A percentile compares a stretch with the other conserved stretches of the same genome.
Evolutionary conservation across 2,329 filamentous ascomycete species (phyloP).

Genomic region (Trichophyton simii): DNA sequence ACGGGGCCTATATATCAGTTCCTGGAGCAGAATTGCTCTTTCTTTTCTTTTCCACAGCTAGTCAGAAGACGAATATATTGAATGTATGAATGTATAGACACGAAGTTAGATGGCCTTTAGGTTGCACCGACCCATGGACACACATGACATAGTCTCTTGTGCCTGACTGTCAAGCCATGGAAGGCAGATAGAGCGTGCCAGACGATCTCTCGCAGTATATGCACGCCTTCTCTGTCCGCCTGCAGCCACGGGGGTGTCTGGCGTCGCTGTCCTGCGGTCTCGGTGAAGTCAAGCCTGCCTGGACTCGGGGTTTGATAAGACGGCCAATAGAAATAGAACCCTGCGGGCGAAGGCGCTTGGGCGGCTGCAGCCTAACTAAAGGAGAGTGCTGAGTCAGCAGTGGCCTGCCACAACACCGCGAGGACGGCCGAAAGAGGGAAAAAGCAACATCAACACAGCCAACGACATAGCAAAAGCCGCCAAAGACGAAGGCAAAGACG

Average conservation of each 20-base stretch:
- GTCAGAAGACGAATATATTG: neutral
- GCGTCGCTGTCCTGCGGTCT: no score
- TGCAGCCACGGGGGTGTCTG: no score
- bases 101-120: neutral
- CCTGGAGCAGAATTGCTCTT: neutral
- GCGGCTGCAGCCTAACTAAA: neutral
- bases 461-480: neutral
- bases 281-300: no score
- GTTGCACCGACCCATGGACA: neutral
- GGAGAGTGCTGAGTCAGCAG: neutral
- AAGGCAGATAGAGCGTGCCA: neutral
- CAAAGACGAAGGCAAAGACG: neutral
- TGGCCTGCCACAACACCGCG: neutral
- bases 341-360: no score
- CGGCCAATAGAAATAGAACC: no score
- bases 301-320: no score
- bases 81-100: neutral
- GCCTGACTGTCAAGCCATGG: neutral
- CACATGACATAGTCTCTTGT: neutral
- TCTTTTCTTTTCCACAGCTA: neutral
- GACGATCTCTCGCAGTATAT: no score
- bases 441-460: neutral
- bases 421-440: neutral
- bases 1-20: neutral
- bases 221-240: no score